Base-by-base conservation (phyloP, 2,329 filamentous ascomycete genomes). In the Nannizzia gypsea region DNA sequence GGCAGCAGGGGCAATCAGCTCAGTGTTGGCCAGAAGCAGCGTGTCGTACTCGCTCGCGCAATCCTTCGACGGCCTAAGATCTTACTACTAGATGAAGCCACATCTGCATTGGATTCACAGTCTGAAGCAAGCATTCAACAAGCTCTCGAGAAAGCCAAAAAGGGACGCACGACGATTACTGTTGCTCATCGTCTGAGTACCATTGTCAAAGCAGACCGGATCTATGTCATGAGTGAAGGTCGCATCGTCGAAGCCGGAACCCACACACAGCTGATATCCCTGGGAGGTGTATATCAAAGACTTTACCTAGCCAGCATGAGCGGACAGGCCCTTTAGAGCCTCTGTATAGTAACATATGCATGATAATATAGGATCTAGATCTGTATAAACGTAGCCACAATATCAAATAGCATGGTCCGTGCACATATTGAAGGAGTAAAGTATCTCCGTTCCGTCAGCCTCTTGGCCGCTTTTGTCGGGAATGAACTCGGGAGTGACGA, bases 151-250 rank as follows among this genome's bases (percentile, higher is more conserved):
- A 78, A 76, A 58, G 70, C 60, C 56, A 82, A 82, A 0, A 60
- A 63, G 28, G 85, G 62, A 44, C 66, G 67, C 22, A 81, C 88
- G 3, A 87, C 86, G 64, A 78, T 90, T 3, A 86, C 86, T 6
- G 86, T 91, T 15, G 88, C 88, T 1, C 88, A 90, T 69, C 78
- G 87, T 8, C 76, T 90, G 58, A 84, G 84, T 1, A 90, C 85
- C 20, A 83, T 88, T 38, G 86, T 88, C 68, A 86, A 90, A 65
- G 88, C 88, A 1, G 85, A 93, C 69, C 77, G 86, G 15, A 92
- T 92, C 56, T 90, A 88, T 66, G 85, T 92, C 6, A 82, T 93
- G 46, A 87, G 88, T 36, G 80, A 83, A 61, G 86, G 88, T 6
- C 80, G 69, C 34, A 80, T 87, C 56, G 76, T 83, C 2, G 84